Conservation (phyloP, 805 yeast genomes). For the Yarrowia porcina region DNA sequence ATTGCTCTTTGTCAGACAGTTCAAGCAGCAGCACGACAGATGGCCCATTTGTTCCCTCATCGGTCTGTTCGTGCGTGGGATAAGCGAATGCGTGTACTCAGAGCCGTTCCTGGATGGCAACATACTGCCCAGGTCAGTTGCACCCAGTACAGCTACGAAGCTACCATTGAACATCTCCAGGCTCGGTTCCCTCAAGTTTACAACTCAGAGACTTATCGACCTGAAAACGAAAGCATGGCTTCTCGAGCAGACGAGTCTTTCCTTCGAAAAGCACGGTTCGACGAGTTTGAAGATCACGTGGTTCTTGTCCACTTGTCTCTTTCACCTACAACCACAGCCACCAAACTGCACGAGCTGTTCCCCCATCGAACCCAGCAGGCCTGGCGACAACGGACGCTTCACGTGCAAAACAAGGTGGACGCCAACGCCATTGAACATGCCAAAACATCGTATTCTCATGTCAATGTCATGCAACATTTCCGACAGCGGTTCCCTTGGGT, state of each 20-base stretch:
- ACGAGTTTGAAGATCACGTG: conserved; percentile 8
- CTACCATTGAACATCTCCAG: neutral
- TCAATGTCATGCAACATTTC: neutral
- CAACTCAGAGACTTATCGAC: neutral
- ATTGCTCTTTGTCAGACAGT: conserved; percentile 15
- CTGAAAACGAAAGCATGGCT: neutral
- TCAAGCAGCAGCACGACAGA: conserved; percentile 18
- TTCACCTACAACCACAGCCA: conserved; percentile 17
- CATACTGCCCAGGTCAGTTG: neutral
- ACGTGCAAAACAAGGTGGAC: conserved; percentile 4
- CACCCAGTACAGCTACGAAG: neutral
- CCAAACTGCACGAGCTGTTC: conserved; percentile 12
- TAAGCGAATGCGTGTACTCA: conserved; percentile 11
- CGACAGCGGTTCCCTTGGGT: conserved; percentile 19
- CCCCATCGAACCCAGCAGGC: conserved; percentile 24
- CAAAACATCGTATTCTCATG: neutral
- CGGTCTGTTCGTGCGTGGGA: conserved; percentile 24
- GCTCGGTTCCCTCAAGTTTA: conserved; percentile 9
- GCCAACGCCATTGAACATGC: neutral
- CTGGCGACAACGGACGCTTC: conserved; percentile 20
- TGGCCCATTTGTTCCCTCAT: conserved; percentile 22
- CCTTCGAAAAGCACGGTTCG: conserved; percentile 13
- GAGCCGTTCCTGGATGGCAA: conserved; percentile 7
- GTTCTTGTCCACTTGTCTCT: neutral
- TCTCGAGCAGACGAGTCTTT: conserved; percentile 19